Evolutionary conservation across 2,329 filamentous ascomycete species (phyloP).

Genomic region (Periconia digitata): DNA sequence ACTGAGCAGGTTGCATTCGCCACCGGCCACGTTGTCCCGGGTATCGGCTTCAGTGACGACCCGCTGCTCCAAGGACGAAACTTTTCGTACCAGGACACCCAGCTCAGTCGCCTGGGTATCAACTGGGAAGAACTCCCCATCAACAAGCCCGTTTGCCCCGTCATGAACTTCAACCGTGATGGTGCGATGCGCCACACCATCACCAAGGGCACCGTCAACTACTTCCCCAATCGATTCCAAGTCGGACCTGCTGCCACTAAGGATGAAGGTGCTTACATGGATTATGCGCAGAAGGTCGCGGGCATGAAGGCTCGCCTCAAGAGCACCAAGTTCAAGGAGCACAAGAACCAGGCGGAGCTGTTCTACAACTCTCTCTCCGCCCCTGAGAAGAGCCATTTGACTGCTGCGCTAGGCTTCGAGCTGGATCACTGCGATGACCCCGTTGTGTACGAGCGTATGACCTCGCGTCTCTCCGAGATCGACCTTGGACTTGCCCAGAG

Average conservation of each 20-base stretch:
- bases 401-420: slow-evolving; percentile 66
- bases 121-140: slow-evolving; percentile 80
- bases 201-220: slow-evolving; percentile 72
- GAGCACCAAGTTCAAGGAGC: slow-evolving; percentile 75
- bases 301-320: slow-evolving; percentile 71
- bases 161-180: slow-evolving; percentile 77
- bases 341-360: slow-evolving; percentile 75
- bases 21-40: slow-evolving; percentile 76
- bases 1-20: slow-evolving; percentile 84
- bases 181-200: slow-evolving; percentile 74
- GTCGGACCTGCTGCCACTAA: slow-evolving; percentile 62
- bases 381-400: slow-evolving; percentile 66
- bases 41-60: slow-evolving; percentile 76
- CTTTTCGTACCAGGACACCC: slow-evolving; percentile 67
- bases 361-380: slow-evolving; percentile 78
- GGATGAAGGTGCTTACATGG: slow-evolving; percentile 68
- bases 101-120: slow-evolving; percentile 68
- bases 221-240: slow-evolving; percentile 75
- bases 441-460: slow-evolving; percentile 71
- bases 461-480: slow-evolving; percentile 69
- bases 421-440: slow-evolving; percentile 81
- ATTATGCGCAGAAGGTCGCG: slow-evolving; percentile 65
- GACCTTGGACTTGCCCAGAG: slow-evolving; percentile 68
- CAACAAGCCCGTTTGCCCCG: slow-evolving; percentile 72
- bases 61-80: slow-evolving; percentile 75